Evolutionary conservation across 495 filamentous ascomycete genomes (phyloP).

Genomic region (Trypethelium eluteriae): DNA sequence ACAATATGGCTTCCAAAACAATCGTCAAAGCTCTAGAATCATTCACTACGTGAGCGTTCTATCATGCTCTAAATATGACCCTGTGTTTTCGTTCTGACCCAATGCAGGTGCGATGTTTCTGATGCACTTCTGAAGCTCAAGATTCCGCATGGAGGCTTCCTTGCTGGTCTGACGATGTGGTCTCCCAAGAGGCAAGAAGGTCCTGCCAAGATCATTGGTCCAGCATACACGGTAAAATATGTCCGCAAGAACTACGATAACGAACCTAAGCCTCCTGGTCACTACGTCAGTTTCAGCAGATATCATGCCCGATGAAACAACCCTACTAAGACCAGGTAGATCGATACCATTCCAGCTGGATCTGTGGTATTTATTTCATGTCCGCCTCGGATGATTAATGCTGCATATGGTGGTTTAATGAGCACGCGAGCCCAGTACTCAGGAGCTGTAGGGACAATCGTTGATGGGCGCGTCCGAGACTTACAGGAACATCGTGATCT

Average conservation of each 20-base stretch:
- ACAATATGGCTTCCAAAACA: conserved; percentile 17
- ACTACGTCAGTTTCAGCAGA: conserved; percentile 38
- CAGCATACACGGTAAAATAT: conserved; percentile 52
- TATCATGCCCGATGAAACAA: not conserved
- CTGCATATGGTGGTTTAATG: conserved; percentile 56
- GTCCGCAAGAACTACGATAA: conserved; percentile 39
- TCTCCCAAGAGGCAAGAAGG: conserved; percentile 47
- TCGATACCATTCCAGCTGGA: conserved; percentile 46
- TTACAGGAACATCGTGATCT: conserved; percentile 52
- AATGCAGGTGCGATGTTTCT: conserved; percentile 39
- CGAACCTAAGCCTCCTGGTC: conserved; percentile 38
- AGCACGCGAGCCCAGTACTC: conserved; percentile 43
- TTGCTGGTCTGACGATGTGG: conserved; percentile 51
- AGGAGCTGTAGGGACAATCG: conserved; percentile 40
- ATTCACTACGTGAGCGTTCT: conserved; percentile 14
- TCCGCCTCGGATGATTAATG: conserved; percentile 45
- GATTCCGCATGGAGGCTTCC: conserved; percentile 50
- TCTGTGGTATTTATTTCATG: conserved; percentile 52
- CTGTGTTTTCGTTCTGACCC: not conserved
- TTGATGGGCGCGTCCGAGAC: conserved; percentile 54
- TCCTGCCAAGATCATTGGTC: conserved; percentile 48
- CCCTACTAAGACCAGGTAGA: conserved; percentile 32
- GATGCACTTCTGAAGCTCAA: conserved; percentile 57
- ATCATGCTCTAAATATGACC: not conserved
- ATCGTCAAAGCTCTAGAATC: conserved; percentile 16